A percentile compares a stretch with the other conserved stretches of the same genome.
Conservation (phyloP, 2,329 filamentous ascomycete species). For the Endoconidiophora laricicola region DNA sequence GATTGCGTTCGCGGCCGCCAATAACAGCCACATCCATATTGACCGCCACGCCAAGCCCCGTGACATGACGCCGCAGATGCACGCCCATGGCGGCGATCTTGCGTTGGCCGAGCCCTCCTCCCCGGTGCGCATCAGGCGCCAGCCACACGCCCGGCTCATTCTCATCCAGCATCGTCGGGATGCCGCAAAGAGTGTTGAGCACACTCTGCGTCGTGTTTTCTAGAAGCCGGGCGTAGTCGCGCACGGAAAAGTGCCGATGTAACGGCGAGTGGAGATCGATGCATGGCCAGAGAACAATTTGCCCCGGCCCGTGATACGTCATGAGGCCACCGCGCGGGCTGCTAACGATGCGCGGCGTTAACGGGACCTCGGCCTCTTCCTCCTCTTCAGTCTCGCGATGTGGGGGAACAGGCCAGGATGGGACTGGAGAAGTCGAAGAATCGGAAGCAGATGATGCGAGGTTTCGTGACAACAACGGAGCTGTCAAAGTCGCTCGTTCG, state of each 20-base stretch:
- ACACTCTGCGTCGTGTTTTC: constrained; percentile 59
- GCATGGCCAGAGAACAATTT: constrained; percentile 83
- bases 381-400: constrained; percentile 4
- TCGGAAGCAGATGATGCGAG: neutral
- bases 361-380: constrained; percentile 14
- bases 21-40: constrained; percentile 49
- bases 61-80: constrained; percentile 72
- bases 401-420: constrained; percentile 14
- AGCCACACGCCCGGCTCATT: constrained; percentile 80
- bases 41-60: constrained; percentile 68
- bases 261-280: constrained; percentile 51
- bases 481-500: constrained; percentile 29
- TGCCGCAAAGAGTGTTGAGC: constrained; percentile 37
- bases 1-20: constrained; percentile 26
- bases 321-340: constrained; percentile 77
- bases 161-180: constrained; percentile 43
- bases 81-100: constrained; percentile 90
- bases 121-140: neutral
- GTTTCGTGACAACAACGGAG: constrained; percentile 20
- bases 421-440: too few species aligned
- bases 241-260: constrained; percentile 46
- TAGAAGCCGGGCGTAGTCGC: constrained; percentile 61
- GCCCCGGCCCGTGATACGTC: constrained; percentile 89
- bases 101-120: constrained; percentile 19
- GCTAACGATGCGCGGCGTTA: constrained; percentile 44